Conservation (phyloP, 2,329 filamentous ascomycete genomes). For the Teratosphaeria pseudoeucalypti region DNA sequence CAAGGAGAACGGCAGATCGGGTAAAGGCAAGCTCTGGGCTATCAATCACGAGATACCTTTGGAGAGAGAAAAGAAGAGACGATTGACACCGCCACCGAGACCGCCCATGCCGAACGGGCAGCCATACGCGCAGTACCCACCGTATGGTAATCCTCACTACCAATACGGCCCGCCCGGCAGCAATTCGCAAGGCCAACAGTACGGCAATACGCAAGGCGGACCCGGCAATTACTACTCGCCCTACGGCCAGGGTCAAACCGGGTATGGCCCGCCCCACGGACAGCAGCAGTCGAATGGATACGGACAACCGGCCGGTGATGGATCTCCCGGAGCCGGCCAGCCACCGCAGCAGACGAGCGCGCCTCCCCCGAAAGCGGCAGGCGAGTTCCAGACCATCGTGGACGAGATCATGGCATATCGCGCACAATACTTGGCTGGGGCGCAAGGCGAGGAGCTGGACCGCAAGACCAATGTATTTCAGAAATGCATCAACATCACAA, state of each 20-base stretch:
- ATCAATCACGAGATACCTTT: slow-evolving; percentile 50
- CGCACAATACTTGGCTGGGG: slow-evolving; percentile 7
- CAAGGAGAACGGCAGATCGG: slow-evolving; percentile 48
- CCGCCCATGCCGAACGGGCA: slow-evolving; percentile 15
- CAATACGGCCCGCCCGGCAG: slow-evolving; percentile 8
- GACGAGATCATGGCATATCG: slow-evolving; percentile 16
- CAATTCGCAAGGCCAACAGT: slow-evolving; percentile 10
- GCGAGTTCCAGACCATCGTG: slow-evolving; percentile 14
- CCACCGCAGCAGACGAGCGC: slow-evolving; percentile 5
- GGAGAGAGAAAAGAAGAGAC: slow-evolving; percentile 47
- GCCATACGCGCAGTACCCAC: slow-evolving; percentile 1
- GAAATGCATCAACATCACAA: neutral
- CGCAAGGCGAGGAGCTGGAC: neutral
- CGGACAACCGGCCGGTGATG: neutral
- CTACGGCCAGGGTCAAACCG: slow-evolving; percentile 5
- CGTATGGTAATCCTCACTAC: slow-evolving; percentile 1
- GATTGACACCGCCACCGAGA: slow-evolving; percentile 30
- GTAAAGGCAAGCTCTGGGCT: slow-evolving; percentile 55
- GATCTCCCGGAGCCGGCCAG: neutral
- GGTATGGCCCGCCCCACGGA: neutral
- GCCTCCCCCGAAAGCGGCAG: slow-evolving; percentile 6
- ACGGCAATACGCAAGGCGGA: slow-evolving; percentile 7
- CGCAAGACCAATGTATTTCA: neutral
- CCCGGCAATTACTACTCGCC: slow-evolving; percentile 7
- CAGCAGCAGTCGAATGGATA: neutral